These are phyloP conservation scores for Nannizziopsis arthrosporioides DNA, from an alignment of 2,329 filamentous ascomycete species.

Conservation along the genomic window DNA sequence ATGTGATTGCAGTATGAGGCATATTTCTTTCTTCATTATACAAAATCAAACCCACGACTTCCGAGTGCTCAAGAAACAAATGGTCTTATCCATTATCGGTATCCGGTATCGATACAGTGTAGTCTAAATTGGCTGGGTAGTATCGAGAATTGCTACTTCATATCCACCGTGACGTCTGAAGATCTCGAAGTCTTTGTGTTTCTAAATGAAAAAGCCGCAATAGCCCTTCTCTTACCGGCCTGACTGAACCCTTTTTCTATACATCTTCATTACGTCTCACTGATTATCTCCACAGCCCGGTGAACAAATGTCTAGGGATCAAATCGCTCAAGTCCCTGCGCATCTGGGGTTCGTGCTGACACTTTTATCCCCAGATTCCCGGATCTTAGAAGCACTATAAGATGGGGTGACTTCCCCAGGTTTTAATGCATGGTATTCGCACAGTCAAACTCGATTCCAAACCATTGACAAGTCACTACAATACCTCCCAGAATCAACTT, in stretches of 20 bases:
- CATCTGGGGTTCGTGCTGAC: background rate
- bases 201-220: background rate
- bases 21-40: background rate
- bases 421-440: background rate
- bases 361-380: background rate
- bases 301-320: background rate
- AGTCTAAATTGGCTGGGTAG: background rate
- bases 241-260: background rate
- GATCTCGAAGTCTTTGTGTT: background rate
- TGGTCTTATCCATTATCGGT: too few species aligned
- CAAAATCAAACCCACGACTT: too few species aligned
- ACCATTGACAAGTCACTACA: background rate
- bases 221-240: background rate
- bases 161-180: background rate
- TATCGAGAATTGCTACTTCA: background rate
- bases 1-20: background rate
- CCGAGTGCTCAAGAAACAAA: too few species aligned
- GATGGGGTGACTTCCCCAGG: background rate
- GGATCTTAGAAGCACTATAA: background rate
- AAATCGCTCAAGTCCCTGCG: slow-evolving; percentile 4
- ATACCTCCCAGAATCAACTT: background rate
- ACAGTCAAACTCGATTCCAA: background rate
- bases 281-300: background rate
- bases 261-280: background rate
- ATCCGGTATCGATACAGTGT: too few species aligned